phyloP scores from a whole-genome alignment of 202 grass and related monocot species.

The Sporobolus alterniflorus region DNA sequence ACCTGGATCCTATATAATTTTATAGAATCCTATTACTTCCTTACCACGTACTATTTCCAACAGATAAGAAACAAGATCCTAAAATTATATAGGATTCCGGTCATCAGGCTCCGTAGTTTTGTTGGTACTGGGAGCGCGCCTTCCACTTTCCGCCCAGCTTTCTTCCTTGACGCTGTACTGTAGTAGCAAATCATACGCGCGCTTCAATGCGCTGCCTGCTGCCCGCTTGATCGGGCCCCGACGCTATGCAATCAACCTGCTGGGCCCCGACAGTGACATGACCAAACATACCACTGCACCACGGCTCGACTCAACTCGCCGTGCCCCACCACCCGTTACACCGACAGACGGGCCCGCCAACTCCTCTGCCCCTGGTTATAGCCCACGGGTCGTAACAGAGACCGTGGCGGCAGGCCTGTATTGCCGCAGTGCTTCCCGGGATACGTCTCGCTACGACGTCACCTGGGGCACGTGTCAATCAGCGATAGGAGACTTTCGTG shows the following conservation, averaged over 20 bases:
- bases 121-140: no score
- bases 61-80: no score
- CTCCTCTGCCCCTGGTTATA: background rate
- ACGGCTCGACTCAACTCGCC: background rate
- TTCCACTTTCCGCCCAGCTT: no score
- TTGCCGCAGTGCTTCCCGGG: background rate
- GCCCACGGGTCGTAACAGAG: background rate
- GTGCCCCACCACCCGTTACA: background rate
- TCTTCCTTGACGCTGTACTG: no score
- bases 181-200: conserved; percentile 35
- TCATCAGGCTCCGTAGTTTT: no score
- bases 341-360: background rate
- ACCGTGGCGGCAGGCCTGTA: background rate
- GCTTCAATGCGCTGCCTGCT: conserved; percentile 31
- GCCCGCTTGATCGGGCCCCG: conserved; percentile 27
- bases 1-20: no score
- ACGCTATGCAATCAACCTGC: conserved; percentile 16
- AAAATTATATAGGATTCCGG: no score
- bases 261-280: conserved; percentile 24
- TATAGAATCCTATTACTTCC: no score
- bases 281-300: conserved; percentile 47
- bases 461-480: background rate
- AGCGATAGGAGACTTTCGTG: no score
- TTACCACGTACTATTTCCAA: no score
- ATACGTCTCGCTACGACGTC: background rate